phyloP scores from a whole-genome alignment of 225 moss, liverwort and hornwort genomes.

The Pseudoscleropodium purum region DNA sequence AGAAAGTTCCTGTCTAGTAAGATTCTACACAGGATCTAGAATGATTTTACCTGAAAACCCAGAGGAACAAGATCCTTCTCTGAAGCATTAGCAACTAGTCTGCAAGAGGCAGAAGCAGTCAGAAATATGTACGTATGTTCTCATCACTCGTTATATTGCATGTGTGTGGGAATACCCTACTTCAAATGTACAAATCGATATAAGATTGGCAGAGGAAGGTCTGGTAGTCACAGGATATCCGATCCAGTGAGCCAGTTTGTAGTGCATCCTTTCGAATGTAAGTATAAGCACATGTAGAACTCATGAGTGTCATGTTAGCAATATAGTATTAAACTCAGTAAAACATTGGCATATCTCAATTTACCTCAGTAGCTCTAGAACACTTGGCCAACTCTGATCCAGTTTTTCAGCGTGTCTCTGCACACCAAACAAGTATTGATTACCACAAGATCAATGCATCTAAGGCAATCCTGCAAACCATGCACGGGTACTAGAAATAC shows the following conservation, averaged over 20 bases:
- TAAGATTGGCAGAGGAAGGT: background rate
- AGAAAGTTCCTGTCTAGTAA: background rate
- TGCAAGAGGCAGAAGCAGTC: conserved; percentile 24
- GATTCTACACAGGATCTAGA: background rate
- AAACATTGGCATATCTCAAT: background rate
- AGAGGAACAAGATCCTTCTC: conserved; percentile 91
- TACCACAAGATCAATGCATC: background rate
- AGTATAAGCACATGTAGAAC: background rate
- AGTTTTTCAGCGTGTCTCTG: conserved; percentile 82
- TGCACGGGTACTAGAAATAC: background rate
- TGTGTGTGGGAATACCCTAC: background rate
- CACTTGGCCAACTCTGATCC: conserved; percentile 47
- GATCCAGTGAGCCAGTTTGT: background rate
- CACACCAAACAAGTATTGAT: background rate
- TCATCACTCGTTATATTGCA: background rate
- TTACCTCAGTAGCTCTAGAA: conserved; percentile 62
- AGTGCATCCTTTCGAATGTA: background rate
- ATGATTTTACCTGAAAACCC: conserved; percentile 63
- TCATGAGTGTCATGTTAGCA: background rate
- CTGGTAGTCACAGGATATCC: background rate
- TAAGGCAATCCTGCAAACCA: background rate
- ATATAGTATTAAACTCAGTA: background rate
- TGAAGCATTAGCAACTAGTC: conserved; percentile 72
- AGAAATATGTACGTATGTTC: background rate
- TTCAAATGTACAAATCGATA: background rate